Evolutionary conservation across 2,329 filamentous ascomycete genomes (phyloP).

Genomic region (Zasmidium angulare): DNA sequence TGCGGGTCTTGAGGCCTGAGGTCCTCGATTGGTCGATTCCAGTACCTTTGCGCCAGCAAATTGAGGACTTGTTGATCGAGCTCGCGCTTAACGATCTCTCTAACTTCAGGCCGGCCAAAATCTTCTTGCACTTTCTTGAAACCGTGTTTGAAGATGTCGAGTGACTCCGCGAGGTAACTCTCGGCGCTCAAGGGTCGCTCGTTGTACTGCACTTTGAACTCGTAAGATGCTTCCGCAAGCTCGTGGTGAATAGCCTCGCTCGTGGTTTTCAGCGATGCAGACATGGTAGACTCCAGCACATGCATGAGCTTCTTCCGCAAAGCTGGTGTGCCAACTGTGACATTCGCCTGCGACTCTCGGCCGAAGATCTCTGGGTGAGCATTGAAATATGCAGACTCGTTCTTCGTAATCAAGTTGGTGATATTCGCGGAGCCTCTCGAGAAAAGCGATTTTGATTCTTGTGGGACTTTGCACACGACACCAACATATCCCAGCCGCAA

Average conservation of each 20-base stretch:
- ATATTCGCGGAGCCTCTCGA: constrained; percentile 80
- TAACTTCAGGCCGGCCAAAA: constrained; percentile 87
- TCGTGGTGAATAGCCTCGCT: constrained; percentile 92
- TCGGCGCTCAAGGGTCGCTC: constrained; percentile 92
- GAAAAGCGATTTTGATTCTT: constrained; percentile 68
- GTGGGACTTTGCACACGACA: constrained; percentile 81
- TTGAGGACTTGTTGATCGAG: constrained; percentile 94
- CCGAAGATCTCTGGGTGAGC: constrained; percentile 80
- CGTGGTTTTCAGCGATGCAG: constrained; percentile 81
- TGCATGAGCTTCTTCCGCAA: constrained; percentile 96
- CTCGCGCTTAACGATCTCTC: constrained; percentile 84
- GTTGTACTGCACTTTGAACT: constrained; percentile 99
- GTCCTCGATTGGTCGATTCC: constrained; percentile 93
- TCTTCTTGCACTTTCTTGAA: constrained; percentile 91
- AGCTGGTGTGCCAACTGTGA: constrained; percentile 79
- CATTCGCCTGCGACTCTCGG: constrained; percentile 57
- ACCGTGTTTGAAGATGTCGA: constrained; percentile 95
- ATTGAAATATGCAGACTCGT: constrained; percentile 84
- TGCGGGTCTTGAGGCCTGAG: constrained; percentile 54
- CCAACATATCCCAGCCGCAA: constrained; percentile 94
- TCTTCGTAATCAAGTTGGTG: constrained; percentile 76
- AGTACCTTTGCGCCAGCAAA: constrained; percentile 87
- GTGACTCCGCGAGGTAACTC: constrained; percentile 90
- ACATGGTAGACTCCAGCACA: constrained; percentile 96
- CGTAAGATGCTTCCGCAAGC: constrained; percentile 93